Base-by-base conservation (phyloP, 495 filamentous ascomycete genomes). In the Neurospora discreta region DNA sequence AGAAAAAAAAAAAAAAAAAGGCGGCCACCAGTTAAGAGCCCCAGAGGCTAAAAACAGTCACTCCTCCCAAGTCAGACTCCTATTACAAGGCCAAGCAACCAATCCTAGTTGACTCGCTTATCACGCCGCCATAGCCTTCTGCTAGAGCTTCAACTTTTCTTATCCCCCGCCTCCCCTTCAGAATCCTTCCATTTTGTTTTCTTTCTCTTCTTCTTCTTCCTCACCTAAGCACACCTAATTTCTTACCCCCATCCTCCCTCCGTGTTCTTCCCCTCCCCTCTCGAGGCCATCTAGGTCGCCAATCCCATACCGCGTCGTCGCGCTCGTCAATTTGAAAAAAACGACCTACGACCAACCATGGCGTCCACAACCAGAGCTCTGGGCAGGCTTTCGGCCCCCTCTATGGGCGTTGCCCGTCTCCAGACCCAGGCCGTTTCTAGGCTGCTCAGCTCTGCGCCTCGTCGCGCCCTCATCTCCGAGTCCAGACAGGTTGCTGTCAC, bases 311-410 rank as follows among this genome's bases (percentile, higher is more conserved):
- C 46, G 39, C 68, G 40, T 46, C 69, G 43, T 60, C 71, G 38
- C 68, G 73, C 75, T 72, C 71, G 71, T 72, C 77, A 76, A 81
- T 78, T 75, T 72, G 75, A 73, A 30, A 7, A 52, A 33, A 60
- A 33, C 15, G 52, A 60, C 52, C 4, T 8, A 33, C 52, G 52
- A 65, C 52, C 52, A 65, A 74, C 76, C 72, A 80, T 80, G 78
- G 73, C 78, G 73, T 75, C 80, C 39, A 73, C 80, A 58, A 75
- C 78, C 20, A 75, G 77, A 72, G 80, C 78, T 74, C 70, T 81
- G 65, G 73, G 73, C 73, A 77, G 76, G 77, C 78, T 81, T 71
- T 71, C 76, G 58, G 73, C 72, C 60, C 73, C 75, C 68, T 71
- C 67, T 16, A 60, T 72, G 71, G 76, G 77, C 60, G 73, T 75